Conservation (phyloP, 2,329 filamentous ascomycete genomes). For the Phaeophleospora eucalypticola region DNA sequence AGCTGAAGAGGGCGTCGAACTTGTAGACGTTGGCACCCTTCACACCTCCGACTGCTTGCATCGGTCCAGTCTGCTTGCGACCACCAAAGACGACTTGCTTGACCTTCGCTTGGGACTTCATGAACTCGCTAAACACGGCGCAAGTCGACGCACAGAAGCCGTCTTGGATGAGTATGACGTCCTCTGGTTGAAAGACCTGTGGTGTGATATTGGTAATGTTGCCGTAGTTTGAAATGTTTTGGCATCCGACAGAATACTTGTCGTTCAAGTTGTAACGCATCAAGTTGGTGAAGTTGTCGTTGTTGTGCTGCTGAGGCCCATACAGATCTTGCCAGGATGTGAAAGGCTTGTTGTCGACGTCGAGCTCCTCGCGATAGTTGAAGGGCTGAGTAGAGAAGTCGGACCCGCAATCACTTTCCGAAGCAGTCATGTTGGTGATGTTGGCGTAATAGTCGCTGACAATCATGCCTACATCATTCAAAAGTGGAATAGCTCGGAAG, state of each 20-base stretch:
- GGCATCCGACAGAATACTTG: slow-evolving; percentile 2
- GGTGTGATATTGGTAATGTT: slow-evolving; percentile 14
- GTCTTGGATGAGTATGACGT: slow-evolving; percentile 42
- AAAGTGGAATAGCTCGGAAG: slow-evolving; percentile 43
- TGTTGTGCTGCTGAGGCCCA: slow-evolving; percentile 27
- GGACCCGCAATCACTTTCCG: slow-evolving; percentile 1
- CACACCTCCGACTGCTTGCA: slow-evolving; percentile 41
- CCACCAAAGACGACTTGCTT: slow-evolving; percentile 39
- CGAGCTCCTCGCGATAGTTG: slow-evolving; percentile 29
- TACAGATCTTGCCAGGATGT: slow-evolving; percentile 35
- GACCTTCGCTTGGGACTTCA: slow-evolving; percentile 39
- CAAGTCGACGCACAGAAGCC: slow-evolving; percentile 43
- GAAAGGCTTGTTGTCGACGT: slow-evolving; percentile 28
- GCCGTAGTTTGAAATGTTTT: slow-evolving; percentile 4
- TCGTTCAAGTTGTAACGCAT: slow-evolving; percentile 34
- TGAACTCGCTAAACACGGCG: slow-evolving; percentile 39
- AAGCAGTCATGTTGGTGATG: background rate
- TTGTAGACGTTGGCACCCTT: slow-evolving; percentile 31
- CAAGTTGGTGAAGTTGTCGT: slow-evolving; percentile 35
- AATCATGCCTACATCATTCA: slow-evolving; percentile 34
- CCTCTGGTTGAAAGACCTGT: slow-evolving; percentile 36
- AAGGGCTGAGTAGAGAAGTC: slow-evolving; percentile 24
- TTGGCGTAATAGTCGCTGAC: slow-evolving; percentile 15
- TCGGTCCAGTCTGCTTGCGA: slow-evolving; percentile 36
- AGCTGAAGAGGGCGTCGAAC: background rate